Percentiles rank a stretch among this genome's conserved stretches.
Conservation (phyloP, 139 green algal species). For the Asterochloris erici region DNA sequence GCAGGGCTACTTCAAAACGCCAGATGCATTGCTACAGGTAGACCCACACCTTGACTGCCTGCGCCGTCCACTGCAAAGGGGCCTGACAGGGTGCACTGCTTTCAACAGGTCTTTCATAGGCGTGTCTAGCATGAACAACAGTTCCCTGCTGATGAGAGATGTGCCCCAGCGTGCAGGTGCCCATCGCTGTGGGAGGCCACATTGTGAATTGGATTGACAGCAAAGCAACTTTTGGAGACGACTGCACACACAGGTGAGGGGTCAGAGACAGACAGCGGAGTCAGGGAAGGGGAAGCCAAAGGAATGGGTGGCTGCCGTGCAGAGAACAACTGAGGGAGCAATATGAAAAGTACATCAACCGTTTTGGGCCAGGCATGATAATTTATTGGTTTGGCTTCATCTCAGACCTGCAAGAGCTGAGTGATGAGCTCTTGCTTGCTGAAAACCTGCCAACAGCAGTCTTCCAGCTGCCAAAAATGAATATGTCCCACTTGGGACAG, state of each 20-base stretch:
- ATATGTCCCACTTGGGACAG: too few relatives aligned
- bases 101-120: too few relatives aligned
- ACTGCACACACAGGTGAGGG: constrained; percentile 47
- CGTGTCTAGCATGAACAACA: background rate
- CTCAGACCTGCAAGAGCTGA: constrained; percentile 43
- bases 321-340: constrained; percentile 62
- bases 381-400: constrained; percentile 93
- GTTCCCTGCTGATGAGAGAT: background rate
- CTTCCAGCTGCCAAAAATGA: too few relatives aligned
- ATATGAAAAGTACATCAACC: constrained; percentile 70
- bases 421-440: constrained; percentile 44
- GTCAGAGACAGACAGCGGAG: background rate
- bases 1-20: constrained; percentile 80
- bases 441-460: constrained; percentile 45
- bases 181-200: constrained; percentile 54
- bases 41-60: background rate
- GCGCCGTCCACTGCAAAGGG: background rate
- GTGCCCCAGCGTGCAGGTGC: constrained; percentile 44
- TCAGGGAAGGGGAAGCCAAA: background rate
- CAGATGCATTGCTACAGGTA: constrained; percentile 78
- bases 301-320: constrained; percentile 5
- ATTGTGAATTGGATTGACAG: constrained; percentile 92
- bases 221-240: constrained; percentile 92
- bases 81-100: background rate
- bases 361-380: constrained; percentile 83